A percentile compares a stretch with the other conserved stretches of the same genome.
Conservation (phyloP, 495 filamentous ascomycete species). For the Cryomyces antarcticus region DNA sequence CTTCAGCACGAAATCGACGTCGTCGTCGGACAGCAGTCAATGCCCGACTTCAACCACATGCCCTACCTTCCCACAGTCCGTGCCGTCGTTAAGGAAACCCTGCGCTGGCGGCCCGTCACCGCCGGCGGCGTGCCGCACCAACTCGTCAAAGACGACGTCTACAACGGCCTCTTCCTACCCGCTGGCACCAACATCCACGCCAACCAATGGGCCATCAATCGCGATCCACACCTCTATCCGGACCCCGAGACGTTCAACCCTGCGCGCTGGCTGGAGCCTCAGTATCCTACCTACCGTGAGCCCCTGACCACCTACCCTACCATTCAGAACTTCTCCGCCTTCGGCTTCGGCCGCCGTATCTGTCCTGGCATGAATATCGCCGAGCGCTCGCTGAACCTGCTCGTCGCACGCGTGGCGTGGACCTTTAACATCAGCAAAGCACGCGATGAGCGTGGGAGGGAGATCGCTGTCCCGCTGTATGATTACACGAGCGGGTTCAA, state of each 20-base stretch:
- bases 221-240: constrained; percentile 17
- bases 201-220: constrained; percentile 14
- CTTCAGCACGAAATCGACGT: constrained; percentile 15
- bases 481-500: constrained; percentile 33
- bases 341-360: constrained; percentile 17
- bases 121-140: constrained; percentile 14
- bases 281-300: constrained; percentile 13
- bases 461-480: constrained; percentile 27
- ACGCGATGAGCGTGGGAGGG: constrained; percentile 16
- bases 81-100: constrained; percentile 12
- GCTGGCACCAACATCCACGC: constrained; percentile 14
- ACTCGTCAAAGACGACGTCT: constrained; percentile 14
- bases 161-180: constrained; percentile 13
- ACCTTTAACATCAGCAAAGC: constrained; percentile 28
- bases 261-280: constrained; percentile 17
- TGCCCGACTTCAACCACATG: constrained; percentile 11
- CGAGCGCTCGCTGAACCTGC: constrained; percentile 29
- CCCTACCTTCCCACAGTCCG: constrained; percentile 8
- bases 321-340: constrained; percentile 11
- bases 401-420: constrained; percentile 34
- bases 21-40: constrained; percentile 4
- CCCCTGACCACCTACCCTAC: constrained; percentile 13
- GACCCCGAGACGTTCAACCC: constrained; percentile 19
- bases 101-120: constrained; percentile 18
- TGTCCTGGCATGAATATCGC: constrained; percentile 26